A percentile compares a stretch with the other conserved stretches of the same genome.
Conservation (phyloP, 2,329 filamentous ascomycete genomes). For the Aspergillus aculeatinus region DNA sequence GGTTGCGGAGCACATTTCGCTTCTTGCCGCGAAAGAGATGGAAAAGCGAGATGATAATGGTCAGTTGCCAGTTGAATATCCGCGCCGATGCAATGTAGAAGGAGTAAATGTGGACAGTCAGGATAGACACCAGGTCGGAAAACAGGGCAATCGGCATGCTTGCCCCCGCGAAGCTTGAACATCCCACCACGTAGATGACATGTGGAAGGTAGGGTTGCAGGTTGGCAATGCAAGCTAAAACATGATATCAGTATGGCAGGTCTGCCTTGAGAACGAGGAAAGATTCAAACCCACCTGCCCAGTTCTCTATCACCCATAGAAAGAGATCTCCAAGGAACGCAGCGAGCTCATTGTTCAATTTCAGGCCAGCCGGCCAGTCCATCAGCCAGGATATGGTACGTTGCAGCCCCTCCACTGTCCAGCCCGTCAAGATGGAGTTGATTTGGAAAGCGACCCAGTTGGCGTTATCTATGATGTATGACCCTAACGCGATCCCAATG, state of each 20-base stretch:
- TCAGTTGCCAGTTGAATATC: conserved; percentile 98
- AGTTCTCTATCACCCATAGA: conserved; percentile 97
- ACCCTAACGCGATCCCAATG: conserved; percentile 92
- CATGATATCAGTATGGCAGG: conserved; percentile 16
- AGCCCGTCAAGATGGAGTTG: conserved; percentile 70
- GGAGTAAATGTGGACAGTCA: conserved; percentile 95
- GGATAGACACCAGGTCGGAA: conserved; percentile 84
- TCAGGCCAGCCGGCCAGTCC: conserved; percentile 91
- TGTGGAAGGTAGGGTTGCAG: conserved; percentile 78
- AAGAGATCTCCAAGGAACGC: conserved; percentile 94
- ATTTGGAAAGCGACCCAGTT: conserved; percentile 79
- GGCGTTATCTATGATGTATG: conserved; percentile 95
- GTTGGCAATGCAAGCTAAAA: conserved; percentile 68
- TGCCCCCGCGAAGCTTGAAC: conserved; percentile 91
- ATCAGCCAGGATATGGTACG: conserved; percentile 93
- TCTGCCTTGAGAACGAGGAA: background rate
- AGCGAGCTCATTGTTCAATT: conserved; percentile 90
- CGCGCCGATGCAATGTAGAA: conserved; percentile 96
- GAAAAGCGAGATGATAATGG: conserved; percentile 94
- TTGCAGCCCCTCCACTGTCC: conserved; percentile 84
- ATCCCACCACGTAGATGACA: conserved; percentile 88
- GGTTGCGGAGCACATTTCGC: conserved; percentile 91
- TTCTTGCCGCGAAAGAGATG: conserved; percentile 98
- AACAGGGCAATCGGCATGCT: conserved; percentile 96
- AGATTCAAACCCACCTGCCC: conserved; percentile 64